phyloP scores from a whole-genome alignment of 768 basidiomycete genomes.

The Kwoniella shandongensis region DNA sequence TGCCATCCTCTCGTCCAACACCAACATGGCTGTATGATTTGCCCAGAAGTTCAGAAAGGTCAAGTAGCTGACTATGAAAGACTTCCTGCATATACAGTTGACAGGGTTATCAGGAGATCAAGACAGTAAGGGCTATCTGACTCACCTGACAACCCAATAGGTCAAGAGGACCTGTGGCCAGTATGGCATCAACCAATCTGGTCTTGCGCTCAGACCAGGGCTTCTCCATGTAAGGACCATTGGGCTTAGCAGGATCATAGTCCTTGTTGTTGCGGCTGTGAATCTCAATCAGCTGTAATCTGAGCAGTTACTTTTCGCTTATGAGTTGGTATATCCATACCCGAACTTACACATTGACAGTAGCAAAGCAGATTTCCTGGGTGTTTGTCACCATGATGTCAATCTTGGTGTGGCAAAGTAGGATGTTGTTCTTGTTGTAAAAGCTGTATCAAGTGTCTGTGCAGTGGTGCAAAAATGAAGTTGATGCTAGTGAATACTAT shows the following conservation, averaged over 20 bases:
- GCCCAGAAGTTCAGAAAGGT: conserved; percentile 62
- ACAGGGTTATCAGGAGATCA: neutral
- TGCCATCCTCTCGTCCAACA: conserved; percentile 66
- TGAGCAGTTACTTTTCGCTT: no score
- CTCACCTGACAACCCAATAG: conserved; percentile 47
- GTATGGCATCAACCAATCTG: conserved; percentile 37
- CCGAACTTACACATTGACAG: no score
- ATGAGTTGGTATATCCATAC: no score
- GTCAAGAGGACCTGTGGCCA: conserved; percentile 34
- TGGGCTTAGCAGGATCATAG: neutral
- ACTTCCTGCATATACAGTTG: conserved; percentile 52
- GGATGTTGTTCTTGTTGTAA: no score
- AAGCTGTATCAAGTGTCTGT: no score
- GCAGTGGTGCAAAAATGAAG: no score
- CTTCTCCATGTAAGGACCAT: conserved; percentile 25
- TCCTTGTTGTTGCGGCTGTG: no score
- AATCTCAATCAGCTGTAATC: no score
- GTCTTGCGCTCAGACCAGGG: conserved; percentile 46
- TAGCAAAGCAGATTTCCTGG: no score
- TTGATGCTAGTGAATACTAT: no score
- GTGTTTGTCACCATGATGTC: no score
- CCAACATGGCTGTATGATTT: conserved; percentile 63
- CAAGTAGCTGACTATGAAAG: conserved; percentile 61
- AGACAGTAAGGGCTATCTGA: neutral
- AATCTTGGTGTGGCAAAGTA: no score